Percentiles rank a stretch among this genome's conserved stretches.
Conservation (phyloP, 495 filamentous ascomycete species). For the Cudoniella acicularis region DNA sequence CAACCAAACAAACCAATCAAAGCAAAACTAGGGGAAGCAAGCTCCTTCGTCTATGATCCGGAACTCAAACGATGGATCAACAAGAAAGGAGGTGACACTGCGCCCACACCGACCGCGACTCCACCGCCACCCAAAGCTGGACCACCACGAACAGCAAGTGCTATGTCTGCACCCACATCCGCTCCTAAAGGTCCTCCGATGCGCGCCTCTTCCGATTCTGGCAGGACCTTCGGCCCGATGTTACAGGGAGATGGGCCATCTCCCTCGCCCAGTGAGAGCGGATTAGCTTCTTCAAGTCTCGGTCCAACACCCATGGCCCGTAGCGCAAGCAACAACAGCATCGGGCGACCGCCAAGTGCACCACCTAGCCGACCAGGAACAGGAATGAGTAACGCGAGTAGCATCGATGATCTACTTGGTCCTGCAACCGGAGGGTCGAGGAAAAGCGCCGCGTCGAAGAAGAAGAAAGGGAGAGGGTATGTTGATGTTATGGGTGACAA, state of each 20-base stretch:
- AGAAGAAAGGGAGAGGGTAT: conserved; percentile 79
- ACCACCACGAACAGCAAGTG: conserved; percentile 25
- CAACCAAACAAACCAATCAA: conserved; percentile 68
- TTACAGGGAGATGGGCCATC: too few species aligned
- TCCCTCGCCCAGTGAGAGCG: not conserved
- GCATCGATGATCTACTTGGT: conserved; percentile 80
- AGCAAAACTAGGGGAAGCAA: conserved; percentile 94
- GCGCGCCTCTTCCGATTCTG: conserved; percentile 1
- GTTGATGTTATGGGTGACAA: conserved; percentile 76
- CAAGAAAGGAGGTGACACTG: conserved; percentile 69
- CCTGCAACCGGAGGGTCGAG: conserved; percentile 53
- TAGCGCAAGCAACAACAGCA: conserved; percentile 38
- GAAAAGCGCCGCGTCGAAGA: conserved; percentile 64
- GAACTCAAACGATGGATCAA: conserved; percentile 97
- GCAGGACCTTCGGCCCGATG: not conserved
- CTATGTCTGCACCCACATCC: conserved; percentile 27
- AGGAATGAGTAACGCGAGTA: conserved; percentile 73
- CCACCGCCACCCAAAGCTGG: conserved; percentile 42
- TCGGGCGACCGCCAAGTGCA: conserved; percentile 31
- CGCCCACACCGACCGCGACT: conserved; percentile 42
- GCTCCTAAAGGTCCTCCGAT: conserved; percentile 24
- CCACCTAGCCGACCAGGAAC: conserved; percentile 56
- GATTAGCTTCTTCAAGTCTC: not conserved
- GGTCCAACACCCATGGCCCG: conserved; percentile 35
- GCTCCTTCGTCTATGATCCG: conserved; percentile 87